phyloP scores from a whole-genome alignment of 768 basidiomycete species.

The Boletus sp. region DNA sequence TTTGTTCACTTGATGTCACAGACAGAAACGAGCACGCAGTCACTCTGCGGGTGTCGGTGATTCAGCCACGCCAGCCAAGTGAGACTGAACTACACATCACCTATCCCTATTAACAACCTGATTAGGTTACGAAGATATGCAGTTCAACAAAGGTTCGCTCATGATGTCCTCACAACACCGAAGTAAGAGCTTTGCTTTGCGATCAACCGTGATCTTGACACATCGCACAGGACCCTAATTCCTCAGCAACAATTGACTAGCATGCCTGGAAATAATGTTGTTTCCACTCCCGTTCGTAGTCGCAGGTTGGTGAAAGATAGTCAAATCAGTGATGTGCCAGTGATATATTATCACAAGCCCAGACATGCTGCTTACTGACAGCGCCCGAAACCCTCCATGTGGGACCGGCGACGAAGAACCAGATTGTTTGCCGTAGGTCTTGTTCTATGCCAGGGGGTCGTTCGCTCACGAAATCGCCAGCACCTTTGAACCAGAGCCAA shows the following conservation, averaged over 20 bases:
- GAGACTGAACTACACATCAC: not conserved
- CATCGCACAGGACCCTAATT: not conserved
- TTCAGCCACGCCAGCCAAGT: conserved; percentile 22
- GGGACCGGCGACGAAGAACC: conserved; percentile 10
- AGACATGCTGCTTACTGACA: not conserved
- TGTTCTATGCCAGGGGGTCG: not conserved
- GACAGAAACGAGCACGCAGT: conserved; percentile 25
- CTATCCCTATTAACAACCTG: not conserved
- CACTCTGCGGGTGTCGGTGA: conserved; percentile 12
- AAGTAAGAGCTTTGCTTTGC: not conserved
- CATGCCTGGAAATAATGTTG: not conserved
- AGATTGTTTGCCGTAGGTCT: conserved; percentile 19
- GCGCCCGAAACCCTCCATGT: not conserved
- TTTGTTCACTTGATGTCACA: conserved; percentile 5
- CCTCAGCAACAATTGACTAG: not conserved
- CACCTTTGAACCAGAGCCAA: conserved; percentile 13
- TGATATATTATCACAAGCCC: conserved; percentile 12
- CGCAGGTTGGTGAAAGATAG: conserved; percentile 7
- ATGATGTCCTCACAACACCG: conserved; percentile 9
- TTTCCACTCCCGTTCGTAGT: not conserved
- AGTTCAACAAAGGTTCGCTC: not conserved
- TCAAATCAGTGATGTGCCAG: not conserved
- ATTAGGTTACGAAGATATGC: conserved; percentile 7
- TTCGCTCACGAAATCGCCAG: conserved; percentile 1
- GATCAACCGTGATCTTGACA: not conserved